Base-by-base conservation (phyloP, 1,284 basidiomycete genomes). In the Dichomitus squalens region DNA sequence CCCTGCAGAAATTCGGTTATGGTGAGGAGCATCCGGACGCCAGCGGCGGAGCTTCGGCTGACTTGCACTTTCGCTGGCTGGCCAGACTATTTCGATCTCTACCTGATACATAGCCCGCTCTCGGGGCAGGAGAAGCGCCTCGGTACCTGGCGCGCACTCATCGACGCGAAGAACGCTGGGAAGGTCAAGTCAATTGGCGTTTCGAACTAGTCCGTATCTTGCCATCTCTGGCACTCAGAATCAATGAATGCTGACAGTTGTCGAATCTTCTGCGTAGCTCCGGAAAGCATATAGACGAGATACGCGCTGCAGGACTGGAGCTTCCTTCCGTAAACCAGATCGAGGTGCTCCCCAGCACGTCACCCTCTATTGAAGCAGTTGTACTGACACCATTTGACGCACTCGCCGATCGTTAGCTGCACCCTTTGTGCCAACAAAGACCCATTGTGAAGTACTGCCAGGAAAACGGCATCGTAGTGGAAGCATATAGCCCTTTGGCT, bases 241-340 rank as follows among this genome's bases (percentile, higher is more conserved):
- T 1, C 6, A 5, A 14, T 11, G n/a, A n/a, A n/a, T 27, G 27
- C 23, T 29, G 2, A 44, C 11, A 9, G 14, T 40, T 6, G 3
- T 40, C 21, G 11, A 4, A n/a, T 8, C 2, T 6, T 21, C 5
- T 20, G 1, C 20, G 7, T 33, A 92, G 90, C 67, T 82, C 83
- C 9, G 73, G 90, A 38, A 81, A 85, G 51, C 93, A 95, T 68
- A 79, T 96, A 7, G 81, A 92, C 68, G 87, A 92, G 67, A 86
- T 96, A 27, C 78, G 77, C 39, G 73, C 72, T 0, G 84, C 84
- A 0, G 86, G 86, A 14, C 74, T 81, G 49, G 80, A 83, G 64
- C 70, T 80, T 66, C 93, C 93, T 1, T 76, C 85, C 1, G 85
- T 95, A 49, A 94, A 95, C 72, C 93, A 96, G 70, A 85, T 95